A percentile compares a stretch with the other conserved stretches of the same genome.
Conservation (phyloP, 176 grass and related monocot species). For the Tuctoria greenei region DNA sequence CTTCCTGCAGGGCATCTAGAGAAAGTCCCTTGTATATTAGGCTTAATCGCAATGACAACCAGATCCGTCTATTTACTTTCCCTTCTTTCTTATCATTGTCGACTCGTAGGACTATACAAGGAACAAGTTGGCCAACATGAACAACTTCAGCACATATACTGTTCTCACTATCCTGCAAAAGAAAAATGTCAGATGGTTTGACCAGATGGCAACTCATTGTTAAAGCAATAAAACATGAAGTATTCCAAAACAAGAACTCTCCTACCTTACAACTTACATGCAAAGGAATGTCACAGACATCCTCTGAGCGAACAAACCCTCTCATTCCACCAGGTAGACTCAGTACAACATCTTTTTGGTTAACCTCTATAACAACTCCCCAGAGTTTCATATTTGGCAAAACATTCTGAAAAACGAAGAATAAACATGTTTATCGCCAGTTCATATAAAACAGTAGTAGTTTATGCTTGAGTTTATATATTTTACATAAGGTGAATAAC, state of each 20-base stretch:
- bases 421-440: background rate
- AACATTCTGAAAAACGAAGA: conserved; percentile 65
- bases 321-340: conserved; percentile 90
- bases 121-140: conserved; percentile 78
- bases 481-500: background rate
- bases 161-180: conserved; percentile 65
- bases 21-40: conserved; percentile 79
- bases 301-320: conserved; percentile 82
- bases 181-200: conserved; percentile 17
- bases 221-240: conserved; percentile 20
- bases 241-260: background rate
- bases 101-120: conserved; percentile 75
- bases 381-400: conserved; percentile 86
- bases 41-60: conserved; percentile 76
- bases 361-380: conserved; percentile 90
- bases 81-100: conserved; percentile 90
- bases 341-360: conserved; percentile 78
- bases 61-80: conserved; percentile 79
- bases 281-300: conserved; percentile 57
- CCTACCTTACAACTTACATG: conserved; percentile 47
- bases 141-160: conserved; percentile 61
- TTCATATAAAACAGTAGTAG: conserved; percentile 7
- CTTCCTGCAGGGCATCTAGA: conserved; percentile 87
- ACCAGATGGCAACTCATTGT: conserved; percentile 2
- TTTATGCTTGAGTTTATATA: conserved; percentile 12